These are phyloP conservation scores for Fusarium torulosum DNA, from an alignment of 2,329 filamentous ascomycete species.

Conservation along the genomic window DNA sequence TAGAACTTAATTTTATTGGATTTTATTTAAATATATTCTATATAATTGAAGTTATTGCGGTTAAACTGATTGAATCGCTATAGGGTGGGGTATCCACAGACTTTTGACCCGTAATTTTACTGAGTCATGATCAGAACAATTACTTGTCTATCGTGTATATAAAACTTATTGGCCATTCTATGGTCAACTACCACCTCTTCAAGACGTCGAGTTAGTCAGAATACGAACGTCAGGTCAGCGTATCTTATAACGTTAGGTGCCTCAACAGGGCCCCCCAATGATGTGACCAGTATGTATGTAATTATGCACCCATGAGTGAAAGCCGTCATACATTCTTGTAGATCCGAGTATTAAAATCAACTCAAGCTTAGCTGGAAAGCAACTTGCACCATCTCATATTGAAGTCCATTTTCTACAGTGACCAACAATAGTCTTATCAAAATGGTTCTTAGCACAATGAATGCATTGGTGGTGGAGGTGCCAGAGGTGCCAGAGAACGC, in stretches of 20 bases:
- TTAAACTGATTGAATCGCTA: too few species aligned
- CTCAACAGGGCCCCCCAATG: background rate
- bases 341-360: background rate
- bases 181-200: background rate
- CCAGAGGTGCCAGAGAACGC: conserved; percentile 30
- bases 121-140: background rate
- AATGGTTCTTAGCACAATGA: conserved; percentile 34
- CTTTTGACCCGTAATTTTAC: background rate
- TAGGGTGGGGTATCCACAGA: too few species aligned
- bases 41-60: too few species aligned
- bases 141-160: background rate
- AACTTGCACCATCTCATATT: background rate
- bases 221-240: background rate
- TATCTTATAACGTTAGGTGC: background rate
- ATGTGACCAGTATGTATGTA: conserved; percentile 6
- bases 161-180: background rate
- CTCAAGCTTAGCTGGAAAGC: background rate
- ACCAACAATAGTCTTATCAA: background rate
- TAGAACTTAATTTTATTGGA: too few species aligned
- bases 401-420: background rate
- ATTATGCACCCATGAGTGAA: background rate
- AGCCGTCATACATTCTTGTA: conserved; percentile 17
- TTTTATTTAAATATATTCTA: too few species aligned
- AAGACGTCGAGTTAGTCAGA: background rate
- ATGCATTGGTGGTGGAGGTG: conserved; percentile 37